Percentiles rank a stretch among this genome's conserved stretches.
phyloP scores from a whole-genome alignment of 352 stramenopile genomes.

The Phytophthora sojae region DNA sequence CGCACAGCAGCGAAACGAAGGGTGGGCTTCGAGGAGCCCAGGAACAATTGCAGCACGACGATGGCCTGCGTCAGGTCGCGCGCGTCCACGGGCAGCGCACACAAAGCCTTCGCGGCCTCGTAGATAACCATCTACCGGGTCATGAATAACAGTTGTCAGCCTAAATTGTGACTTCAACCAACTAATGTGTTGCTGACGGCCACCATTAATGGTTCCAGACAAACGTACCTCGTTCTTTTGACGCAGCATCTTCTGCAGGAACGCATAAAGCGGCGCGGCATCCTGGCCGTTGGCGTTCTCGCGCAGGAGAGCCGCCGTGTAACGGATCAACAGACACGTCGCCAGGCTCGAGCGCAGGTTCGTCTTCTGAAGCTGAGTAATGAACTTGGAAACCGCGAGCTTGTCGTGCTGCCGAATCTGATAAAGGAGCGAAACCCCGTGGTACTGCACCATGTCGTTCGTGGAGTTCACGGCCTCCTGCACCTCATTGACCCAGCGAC shows the following conservation, averaged over 20 bases:
- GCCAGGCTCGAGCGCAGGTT: conserved; percentile 95
- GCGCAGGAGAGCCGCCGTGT: conserved; percentile 92
- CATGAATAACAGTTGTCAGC: conserved; percentile 5
- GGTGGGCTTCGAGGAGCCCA: conserved; percentile 95
- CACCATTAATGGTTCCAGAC: not conserved
- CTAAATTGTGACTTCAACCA: conserved; percentile 5
- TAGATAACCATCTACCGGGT: conserved; percentile 98
- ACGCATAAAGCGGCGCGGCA: conserved; percentile 83
- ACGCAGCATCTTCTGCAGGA: conserved; percentile 96
- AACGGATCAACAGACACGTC: conserved; percentile 98
- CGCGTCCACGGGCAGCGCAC: conserved; percentile 95
- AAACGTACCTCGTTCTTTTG: conserved; percentile 93
- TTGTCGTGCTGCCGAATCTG: conserved; percentile 99
- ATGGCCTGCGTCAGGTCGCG: conserved; percentile 97
- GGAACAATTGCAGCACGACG: conserved; percentile 96
- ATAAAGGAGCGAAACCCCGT: conserved; percentile 98
- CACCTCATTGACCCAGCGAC: conserved; percentile 98
- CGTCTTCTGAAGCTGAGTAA: conserved; percentile 93
- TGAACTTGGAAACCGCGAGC: conserved; percentile 97
- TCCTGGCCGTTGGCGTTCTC: conserved; percentile 90
- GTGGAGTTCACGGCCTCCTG: conserved; percentile 96
- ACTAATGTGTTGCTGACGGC: not conserved
- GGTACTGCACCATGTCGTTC: conserved; percentile 99
- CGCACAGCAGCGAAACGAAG: conserved; percentile 97
- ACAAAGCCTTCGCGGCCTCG: conserved; percentile 97